Conservation (phyloP, 768 basidiomycete genomes). For the Mycena belliarum region DNA sequence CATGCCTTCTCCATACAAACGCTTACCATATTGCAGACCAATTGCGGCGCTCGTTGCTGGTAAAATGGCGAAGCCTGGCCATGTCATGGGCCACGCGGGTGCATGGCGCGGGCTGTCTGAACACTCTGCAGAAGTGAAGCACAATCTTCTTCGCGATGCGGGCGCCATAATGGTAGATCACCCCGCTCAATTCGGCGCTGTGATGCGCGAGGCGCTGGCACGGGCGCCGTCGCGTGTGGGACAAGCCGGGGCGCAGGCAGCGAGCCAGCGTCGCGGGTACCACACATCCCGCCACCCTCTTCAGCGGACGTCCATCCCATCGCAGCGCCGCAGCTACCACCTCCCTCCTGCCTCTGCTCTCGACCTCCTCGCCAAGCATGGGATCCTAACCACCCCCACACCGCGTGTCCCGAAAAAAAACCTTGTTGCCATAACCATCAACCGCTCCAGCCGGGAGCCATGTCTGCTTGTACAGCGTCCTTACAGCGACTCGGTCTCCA, state of each 20-base stretch:
- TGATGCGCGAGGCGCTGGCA: not conserved
- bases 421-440: slow-evolving; percentile 4
- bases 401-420: not conserved
- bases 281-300: not conserved
- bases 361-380: not conserved
- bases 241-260: too few relatives aligned
- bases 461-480: slow-evolving; percentile 6
- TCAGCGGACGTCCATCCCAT: too few relatives aligned
- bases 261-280: not conserved
- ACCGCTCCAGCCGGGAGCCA: slow-evolving; percentile 7
- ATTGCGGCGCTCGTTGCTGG: slow-evolving; percentile 16
- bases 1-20: too few relatives aligned
- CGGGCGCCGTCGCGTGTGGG: not conserved
- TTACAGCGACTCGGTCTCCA: too few relatives aligned
- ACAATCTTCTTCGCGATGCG: not conserved
- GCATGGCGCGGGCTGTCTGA: slow-evolving; percentile 9
- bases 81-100: slow-evolving; percentile 19
- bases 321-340: not conserved
- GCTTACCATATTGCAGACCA: slow-evolving; percentile 2
- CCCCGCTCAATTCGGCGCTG: slow-evolving; percentile 14
- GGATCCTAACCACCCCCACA: not conserved
- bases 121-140: slow-evolving; percentile 8
- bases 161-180: slow-evolving; percentile 16
- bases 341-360: not conserved
- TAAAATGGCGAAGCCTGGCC: not conserved